Evolutionary conservation across 2,329 filamentous ascomycete genomes (phyloP).

Genomic region (Verticillium dahliae): DNA sequence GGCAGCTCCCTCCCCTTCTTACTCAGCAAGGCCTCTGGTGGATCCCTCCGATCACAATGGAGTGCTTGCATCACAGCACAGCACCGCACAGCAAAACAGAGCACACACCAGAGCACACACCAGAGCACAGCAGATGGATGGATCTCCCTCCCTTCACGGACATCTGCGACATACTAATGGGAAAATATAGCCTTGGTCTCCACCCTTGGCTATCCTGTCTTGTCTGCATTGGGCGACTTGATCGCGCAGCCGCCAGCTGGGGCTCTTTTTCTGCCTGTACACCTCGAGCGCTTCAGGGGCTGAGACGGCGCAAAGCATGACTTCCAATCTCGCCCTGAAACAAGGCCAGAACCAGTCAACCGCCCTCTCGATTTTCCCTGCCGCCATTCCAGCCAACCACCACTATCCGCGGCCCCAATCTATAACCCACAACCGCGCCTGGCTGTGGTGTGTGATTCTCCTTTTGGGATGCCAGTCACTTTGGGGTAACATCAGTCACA

Average conservation of each 20-base stretch:
- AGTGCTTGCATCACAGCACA: too few relatives aligned
- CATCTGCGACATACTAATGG: background rate
- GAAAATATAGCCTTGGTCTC: background rate
- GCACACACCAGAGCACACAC: too few relatives aligned
- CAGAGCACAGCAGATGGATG: background rate
- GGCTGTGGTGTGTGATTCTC: background rate
- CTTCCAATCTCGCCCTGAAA: constrained; percentile 3
- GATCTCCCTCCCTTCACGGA: background rate
- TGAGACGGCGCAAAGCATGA: constrained; percentile 1
- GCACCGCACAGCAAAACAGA: too few relatives aligned
- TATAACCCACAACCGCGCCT: background rate
- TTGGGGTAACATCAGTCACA: background rate
- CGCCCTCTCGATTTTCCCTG: background rate
- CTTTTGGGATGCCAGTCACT: background rate
- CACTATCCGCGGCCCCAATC: background rate
- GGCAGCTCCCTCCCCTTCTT: too few relatives aligned
- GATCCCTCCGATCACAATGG: too few relatives aligned
- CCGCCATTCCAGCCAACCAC: background rate
- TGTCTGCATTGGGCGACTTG: background rate
- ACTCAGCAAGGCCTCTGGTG: too few relatives aligned
- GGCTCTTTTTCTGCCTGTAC: background rate
- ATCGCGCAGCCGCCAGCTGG: background rate
- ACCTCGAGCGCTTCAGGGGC: background rate
- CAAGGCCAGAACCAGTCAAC: background rate
- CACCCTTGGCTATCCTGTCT: background rate